A percentile compares a stretch with the other conserved stretches of the same genome.
phyloP scores from a whole-genome alignment of 2,329 filamentous ascomycete species.

The Diaporthe aspalathi region DNA sequence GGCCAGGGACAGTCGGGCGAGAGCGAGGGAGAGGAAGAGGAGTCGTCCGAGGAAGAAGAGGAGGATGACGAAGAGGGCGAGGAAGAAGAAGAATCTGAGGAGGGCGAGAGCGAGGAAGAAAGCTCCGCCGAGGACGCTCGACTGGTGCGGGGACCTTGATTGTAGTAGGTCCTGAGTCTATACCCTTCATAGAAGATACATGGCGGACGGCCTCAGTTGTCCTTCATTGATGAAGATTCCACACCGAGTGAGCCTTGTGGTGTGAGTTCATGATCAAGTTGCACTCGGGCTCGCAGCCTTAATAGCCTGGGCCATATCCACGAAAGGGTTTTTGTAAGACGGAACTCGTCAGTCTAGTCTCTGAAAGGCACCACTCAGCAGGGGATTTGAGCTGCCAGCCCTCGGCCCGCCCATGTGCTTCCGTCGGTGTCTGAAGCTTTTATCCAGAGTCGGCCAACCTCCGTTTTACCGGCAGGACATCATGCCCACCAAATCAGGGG shows the following conservation, averaged over 20 bases:
- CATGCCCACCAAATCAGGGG: too few species aligned
- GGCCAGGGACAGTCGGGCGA: constrained; percentile 67
- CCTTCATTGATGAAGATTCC: not conserved
- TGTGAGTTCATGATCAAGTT: not conserved
- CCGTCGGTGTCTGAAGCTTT: too few species aligned
- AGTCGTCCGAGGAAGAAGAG: constrained; percentile 62
- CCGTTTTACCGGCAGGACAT: too few species aligned
- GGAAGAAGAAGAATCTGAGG: constrained; percentile 57
- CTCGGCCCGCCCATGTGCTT: too few species aligned
- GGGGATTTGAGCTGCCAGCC: too few species aligned
- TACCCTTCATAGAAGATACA: not conserved
- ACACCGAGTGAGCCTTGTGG: not conserved
- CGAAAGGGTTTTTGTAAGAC: not conserved
- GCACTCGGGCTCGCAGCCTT: not conserved
- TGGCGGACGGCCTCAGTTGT: not conserved
- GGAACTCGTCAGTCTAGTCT: not conserved
- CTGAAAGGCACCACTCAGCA: too few species aligned
- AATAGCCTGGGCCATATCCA: not conserved
- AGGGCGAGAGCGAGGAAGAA: constrained; percentile 53
- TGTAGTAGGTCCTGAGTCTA: not conserved
- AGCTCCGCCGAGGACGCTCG: constrained; percentile 12
- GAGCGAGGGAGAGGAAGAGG: constrained; percentile 59
- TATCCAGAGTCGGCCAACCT: too few species aligned
- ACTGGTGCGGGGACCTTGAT: constrained; percentile 12
- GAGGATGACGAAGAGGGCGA: constrained; percentile 64